phyloP scores from a whole-genome alignment of 352 stramenopile genomes.

The Pythium utonaiense region DNA sequence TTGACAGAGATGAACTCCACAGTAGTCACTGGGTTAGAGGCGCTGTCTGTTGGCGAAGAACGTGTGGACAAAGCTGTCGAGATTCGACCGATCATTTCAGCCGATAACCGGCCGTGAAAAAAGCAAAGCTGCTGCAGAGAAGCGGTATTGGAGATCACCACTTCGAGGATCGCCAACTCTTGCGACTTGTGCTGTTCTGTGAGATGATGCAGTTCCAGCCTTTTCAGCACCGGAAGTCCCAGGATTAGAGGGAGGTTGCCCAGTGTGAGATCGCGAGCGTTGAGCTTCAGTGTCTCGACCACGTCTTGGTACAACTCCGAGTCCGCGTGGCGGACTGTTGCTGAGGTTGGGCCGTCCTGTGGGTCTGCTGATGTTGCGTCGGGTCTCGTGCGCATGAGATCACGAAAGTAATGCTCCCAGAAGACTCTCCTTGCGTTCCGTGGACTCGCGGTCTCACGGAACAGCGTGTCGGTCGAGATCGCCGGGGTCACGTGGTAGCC shows the following conservation, averaged over 20 bases:
- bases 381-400: background rate
- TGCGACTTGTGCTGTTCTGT: conserved; percentile 43
- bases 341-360: too few species aligned
- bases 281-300: conserved; percentile 52
- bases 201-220: conserved; percentile 73
- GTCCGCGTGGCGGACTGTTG: background rate
- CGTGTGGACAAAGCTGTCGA: conserved; percentile 20
- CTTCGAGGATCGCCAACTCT: conserved; percentile 23
- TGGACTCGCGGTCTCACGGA: conserved; percentile 6
- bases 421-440: conserved; percentile 13
- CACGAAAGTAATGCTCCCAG: conserved; percentile 24
- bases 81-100: conserved; percentile 41
- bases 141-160: conserved; percentile 31
- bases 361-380: background rate
- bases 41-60: background rate
- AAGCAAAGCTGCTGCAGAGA: conserved; percentile 52
- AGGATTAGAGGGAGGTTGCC: conserved; percentile 45
- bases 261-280: conserved; percentile 55
- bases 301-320: conserved; percentile 49
- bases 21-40: conserved; percentile 23
- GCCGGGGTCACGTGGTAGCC: conserved; percentile 5
- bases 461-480: conserved; percentile 21
- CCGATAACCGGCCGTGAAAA: conserved; percentile 66
- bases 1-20: conserved; percentile 75
- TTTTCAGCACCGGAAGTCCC: conserved; percentile 32